Conservation (phyloP, 169 alveolate species). For the Plasmodium reichenowi region DNA sequence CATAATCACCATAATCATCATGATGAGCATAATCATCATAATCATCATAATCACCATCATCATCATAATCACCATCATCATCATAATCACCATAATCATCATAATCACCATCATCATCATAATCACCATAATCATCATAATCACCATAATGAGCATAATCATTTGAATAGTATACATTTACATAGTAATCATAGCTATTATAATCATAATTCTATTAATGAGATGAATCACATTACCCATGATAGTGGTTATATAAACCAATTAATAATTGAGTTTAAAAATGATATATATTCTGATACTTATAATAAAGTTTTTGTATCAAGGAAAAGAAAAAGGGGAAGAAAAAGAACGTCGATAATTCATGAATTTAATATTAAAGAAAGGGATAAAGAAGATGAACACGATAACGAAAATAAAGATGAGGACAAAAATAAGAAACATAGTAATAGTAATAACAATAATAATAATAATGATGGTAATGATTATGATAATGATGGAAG, state of each 20-base stretch:
- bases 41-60: too few relatives aligned
- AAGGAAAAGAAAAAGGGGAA: slow-evolving; percentile 7
- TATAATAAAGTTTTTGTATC: slow-evolving; percentile 33
- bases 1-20: too few relatives aligned
- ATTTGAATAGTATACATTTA: too few relatives aligned
- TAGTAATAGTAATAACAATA: neutral
- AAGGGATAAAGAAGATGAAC: slow-evolving; percentile 11
- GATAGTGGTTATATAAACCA: slow-evolving; percentile 54
- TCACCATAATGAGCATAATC: too few relatives aligned
- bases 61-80: neutral
- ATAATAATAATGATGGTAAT: too few relatives aligned
- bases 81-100: too few relatives aligned
- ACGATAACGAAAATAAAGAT: slow-evolving; percentile 1
- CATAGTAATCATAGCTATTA: neutral
- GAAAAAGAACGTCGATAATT: neutral
- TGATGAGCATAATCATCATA: too few relatives aligned
- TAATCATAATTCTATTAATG: neutral
- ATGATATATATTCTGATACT: slow-evolving; percentile 40
- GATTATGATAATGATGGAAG: too few relatives aligned
- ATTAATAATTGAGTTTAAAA: slow-evolving; percentile 43
- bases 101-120: neutral
- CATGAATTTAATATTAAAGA: neutral
- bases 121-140: neutral
- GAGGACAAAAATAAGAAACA: neutral
- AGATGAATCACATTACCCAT: neutral